phyloP scores from a whole-genome alignment of 192 early-diverging fungal genomes.

The Podila epigama region DNA sequence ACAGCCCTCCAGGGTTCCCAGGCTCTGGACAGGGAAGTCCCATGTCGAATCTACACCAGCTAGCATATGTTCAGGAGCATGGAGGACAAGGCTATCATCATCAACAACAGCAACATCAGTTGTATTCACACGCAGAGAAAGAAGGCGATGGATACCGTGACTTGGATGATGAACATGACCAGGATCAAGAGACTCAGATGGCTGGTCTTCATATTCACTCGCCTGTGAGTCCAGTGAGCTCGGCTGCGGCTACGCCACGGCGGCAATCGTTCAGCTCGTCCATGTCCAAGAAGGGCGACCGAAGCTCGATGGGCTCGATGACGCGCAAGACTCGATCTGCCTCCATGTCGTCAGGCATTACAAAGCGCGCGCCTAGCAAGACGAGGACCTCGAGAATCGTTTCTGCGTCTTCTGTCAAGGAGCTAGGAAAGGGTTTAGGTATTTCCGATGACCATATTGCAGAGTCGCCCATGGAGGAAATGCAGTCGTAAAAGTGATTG shows the following conservation, averaged over 20 bases:
- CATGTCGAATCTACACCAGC: not conserved
- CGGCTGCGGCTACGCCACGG: slow-evolving; percentile 10
- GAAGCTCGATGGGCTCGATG: slow-evolving; percentile 15
- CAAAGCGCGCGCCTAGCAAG: slow-evolving; percentile 28
- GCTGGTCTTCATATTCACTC: slow-evolving; percentile 35
- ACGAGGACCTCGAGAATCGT: slow-evolving; percentile 24
- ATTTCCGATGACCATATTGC: slow-evolving; percentile 32
- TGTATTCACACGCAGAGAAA: slow-evolving; percentile 11
- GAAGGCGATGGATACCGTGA: slow-evolving; percentile 17
- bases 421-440: slow-evolving; percentile 28
- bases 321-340: slow-evolving; percentile 32
- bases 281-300: slow-evolving; percentile 24
- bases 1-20: slow-evolving; percentile 32
- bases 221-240: slow-evolving; percentile 25
- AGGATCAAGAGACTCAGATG: slow-evolving; percentile 42
- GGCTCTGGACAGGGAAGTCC: slow-evolving; percentile 12
- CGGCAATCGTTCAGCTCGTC: slow-evolving; percentile 46
- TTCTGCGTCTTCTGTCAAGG: slow-evolving; percentile 19
- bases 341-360: slow-evolving; percentile 46
- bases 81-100: not conserved
- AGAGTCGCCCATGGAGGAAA: slow-evolving; percentile 17
- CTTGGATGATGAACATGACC: slow-evolving; percentile 22
- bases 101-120: slow-evolving; percentile 24
- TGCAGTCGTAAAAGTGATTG: slow-evolving; percentile 3
- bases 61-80: not conserved